phyloP scores from a whole-genome alignment of 768 basidiomycete genomes.

The Boletus patriciae region DNA sequence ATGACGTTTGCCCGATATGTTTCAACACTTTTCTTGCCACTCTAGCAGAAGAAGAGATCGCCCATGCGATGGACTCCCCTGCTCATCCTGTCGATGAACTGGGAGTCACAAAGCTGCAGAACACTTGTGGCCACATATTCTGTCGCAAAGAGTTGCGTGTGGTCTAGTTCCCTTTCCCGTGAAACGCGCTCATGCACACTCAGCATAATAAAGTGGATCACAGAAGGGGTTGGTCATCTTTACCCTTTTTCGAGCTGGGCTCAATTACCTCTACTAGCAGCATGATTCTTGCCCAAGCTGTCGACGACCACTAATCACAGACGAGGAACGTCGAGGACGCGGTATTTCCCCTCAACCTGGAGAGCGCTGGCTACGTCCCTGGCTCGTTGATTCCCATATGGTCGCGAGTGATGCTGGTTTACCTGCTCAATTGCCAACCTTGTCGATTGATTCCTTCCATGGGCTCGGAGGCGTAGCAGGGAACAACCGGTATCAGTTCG shows the following conservation, averaged over 20 bases:
- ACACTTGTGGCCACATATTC: constrained; percentile 66
- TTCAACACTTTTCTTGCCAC: constrained; percentile 65
- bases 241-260: not conserved
- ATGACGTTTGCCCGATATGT: constrained; percentile 75
- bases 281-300: constrained; percentile 69
- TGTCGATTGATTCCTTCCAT: constrained; percentile 16
- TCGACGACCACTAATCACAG: constrained; percentile 46
- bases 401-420: constrained; percentile 15
- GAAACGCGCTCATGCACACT: constrained; percentile 17
- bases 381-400: constrained; percentile 21
- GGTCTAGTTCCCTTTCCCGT: constrained; percentile 2
- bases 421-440: constrained; percentile 18
- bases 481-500: constrained; percentile 36
- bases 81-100: constrained; percentile 67
- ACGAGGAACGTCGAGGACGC: constrained; percentile 16
- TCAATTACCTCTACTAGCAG: constrained; percentile 34
- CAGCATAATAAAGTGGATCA: constrained; percentile 67
- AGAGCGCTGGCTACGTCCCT: constrained; percentile 24
- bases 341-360: not conserved
- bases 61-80: constrained; percentile 74
- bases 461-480: constrained; percentile 12
- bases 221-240: constrained; percentile 48
- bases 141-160: constrained; percentile 73
- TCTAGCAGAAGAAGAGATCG: constrained; percentile 73
- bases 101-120: constrained; percentile 64